These are phyloP conservation scores for Rhytidhysteron rufulum DNA, from an alignment of 2,329 filamentous ascomycete genomes.

Conservation along the genomic window DNA sequence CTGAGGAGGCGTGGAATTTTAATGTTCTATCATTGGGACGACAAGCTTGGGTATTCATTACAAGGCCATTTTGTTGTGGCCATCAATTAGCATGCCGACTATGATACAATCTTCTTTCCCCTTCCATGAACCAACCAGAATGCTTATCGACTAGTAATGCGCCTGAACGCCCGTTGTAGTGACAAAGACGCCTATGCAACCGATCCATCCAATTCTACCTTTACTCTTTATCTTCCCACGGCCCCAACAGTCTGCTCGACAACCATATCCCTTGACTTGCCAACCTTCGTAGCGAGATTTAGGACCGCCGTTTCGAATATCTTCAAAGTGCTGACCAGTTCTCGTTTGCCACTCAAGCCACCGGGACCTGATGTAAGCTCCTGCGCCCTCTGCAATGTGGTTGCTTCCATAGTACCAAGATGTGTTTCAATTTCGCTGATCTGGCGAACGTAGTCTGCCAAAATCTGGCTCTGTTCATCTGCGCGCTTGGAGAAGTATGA, in stretches of 20 bases:
- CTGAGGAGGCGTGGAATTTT: too few relatives aligned
- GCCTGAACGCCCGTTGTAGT: too few relatives aligned
- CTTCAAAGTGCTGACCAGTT: conserved; percentile 44
- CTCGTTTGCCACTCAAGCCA: conserved; percentile 37
- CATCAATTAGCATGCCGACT: too few relatives aligned
- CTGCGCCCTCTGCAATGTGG: conserved; percentile 41
- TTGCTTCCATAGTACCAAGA: conserved; percentile 46
- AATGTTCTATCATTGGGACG: too few relatives aligned
- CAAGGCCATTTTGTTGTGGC: too few relatives aligned
- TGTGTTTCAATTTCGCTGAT: conserved; percentile 48
- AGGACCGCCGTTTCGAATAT: conserved; percentile 49
- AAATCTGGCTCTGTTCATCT: conserved; percentile 34
- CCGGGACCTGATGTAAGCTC: conserved; percentile 35
- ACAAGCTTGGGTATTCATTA: background rate
- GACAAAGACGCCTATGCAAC: too few relatives aligned
- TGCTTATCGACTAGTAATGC: too few relatives aligned
- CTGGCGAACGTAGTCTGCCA: conserved; percentile 40
- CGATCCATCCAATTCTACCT: too few relatives aligned
- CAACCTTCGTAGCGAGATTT: conserved; percentile 45
- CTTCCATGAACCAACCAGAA: too few relatives aligned
- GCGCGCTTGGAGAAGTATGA: conserved; percentile 43
- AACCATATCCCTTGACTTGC: conserved; percentile 45
- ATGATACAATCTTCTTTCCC: too few relatives aligned
- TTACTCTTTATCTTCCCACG: conserved; percentile 16
- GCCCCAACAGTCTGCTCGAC: conserved; percentile 39